phyloP scores from a whole-genome alignment of 2,329 filamentous ascomycete genomes.

The Exophiala dermatitidis region DNA sequence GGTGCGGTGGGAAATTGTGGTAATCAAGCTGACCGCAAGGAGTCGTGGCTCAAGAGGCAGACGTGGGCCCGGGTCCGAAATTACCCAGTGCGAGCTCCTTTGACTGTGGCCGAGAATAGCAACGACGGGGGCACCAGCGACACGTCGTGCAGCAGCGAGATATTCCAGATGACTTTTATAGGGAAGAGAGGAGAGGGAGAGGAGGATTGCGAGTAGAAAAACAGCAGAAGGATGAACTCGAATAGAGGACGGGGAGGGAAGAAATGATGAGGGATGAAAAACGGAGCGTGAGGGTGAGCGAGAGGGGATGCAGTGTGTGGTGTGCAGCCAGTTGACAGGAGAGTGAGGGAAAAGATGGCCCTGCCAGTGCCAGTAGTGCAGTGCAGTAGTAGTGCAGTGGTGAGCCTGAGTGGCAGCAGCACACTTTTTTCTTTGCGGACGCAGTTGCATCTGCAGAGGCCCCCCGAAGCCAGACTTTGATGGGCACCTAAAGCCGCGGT shows the following conservation, averaged over 20 bases:
- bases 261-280: constrained; percentile 6
- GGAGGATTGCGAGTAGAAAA: constrained; percentile 2
- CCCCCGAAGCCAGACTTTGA: background rate
- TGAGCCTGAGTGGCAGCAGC: no score
- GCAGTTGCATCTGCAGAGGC: background rate
- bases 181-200: constrained; percentile 6
- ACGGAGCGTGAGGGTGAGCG: background rate
- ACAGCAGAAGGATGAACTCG: background rate
- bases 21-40: constrained; percentile 26
- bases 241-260: background rate
- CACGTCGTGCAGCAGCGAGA: constrained; percentile 2
- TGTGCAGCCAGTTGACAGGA: background rate
- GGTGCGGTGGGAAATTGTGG: constrained; percentile 27
- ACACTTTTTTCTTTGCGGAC: background rate
- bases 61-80: constrained; percentile 25
- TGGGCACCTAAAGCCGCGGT: background rate
- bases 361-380: background rate
- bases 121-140: constrained; percentile 20
- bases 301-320: no score
- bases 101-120: constrained; percentile 20
- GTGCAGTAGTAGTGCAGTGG: no score
- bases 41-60: constrained; percentile 18
- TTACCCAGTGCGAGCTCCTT: constrained; percentile 21
- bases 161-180: constrained; percentile 4
- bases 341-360: constrained; percentile 1